Evolutionary conservation across 1,284 basidiomycete genomes (phyloP).

Genomic region (Rhodofomes roseus): DNA sequence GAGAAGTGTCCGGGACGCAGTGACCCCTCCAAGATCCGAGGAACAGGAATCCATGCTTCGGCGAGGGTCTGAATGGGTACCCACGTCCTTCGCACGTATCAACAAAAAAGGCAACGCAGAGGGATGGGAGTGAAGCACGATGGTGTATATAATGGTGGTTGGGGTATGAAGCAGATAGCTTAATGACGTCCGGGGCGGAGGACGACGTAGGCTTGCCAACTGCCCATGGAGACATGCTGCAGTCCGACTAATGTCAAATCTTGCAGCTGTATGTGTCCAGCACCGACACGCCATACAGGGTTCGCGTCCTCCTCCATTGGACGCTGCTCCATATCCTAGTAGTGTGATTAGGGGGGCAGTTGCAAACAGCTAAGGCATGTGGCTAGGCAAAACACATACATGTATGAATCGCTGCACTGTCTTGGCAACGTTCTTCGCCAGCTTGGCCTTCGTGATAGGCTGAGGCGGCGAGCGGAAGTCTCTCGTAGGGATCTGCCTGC

Average conservation of each 20-base stretch:
- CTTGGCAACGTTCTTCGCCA: conserved; percentile 37
- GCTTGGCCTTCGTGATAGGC: conserved; percentile 48
- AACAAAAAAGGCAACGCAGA: not conserved
- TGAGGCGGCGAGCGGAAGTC: conserved; percentile 72
- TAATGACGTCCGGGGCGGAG: conserved; percentile 27
- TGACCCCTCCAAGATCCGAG: no score
- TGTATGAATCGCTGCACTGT: conserved; percentile 36
- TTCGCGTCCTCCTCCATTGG: conserved; percentile 59
- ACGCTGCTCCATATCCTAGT: conserved; percentile 44
- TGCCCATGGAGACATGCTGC: conserved; percentile 75
- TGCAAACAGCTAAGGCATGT: conserved; percentile 7
- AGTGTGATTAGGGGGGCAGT: conserved; percentile 1
- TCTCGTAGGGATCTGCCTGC: conserved; percentile 72
- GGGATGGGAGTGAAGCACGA: not conserved
- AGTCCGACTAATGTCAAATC: conserved; percentile 69
- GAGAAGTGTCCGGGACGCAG: no score
- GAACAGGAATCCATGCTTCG: no score
- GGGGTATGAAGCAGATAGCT: not conserved
- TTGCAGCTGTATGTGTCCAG: conserved; percentile 50
- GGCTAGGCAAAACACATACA: conserved; percentile 17
- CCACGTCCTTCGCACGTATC: no score
- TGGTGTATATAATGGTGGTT: not conserved
- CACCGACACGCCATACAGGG: conserved; percentile 56
- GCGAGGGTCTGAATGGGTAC: no score
- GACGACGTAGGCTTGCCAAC: conserved; percentile 74